Conservation (phyloP, 2,329 filamentous ascomycete species). For the Fusarium haematococcum region DNA sequence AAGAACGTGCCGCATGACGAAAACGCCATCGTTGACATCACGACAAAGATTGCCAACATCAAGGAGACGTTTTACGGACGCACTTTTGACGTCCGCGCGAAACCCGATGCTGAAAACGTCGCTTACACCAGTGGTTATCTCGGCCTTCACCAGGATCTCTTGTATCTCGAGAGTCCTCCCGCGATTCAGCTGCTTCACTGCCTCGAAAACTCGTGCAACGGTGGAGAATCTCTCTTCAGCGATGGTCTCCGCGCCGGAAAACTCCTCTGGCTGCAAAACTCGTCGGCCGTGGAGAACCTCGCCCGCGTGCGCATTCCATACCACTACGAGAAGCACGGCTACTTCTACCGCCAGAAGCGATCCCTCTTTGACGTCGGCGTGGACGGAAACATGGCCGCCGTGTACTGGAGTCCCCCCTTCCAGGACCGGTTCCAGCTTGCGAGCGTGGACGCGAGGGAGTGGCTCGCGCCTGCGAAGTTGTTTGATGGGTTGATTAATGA, state of each 20-base stretch:
- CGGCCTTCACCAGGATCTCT: slow-evolving; percentile 91
- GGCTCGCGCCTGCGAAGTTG: slow-evolving; percentile 61
- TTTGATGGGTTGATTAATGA: slow-evolving; percentile 73
- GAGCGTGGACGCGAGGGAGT: slow-evolving; percentile 47
- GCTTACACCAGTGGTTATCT: slow-evolving; percentile 88
- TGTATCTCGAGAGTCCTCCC: slow-evolving; percentile 85
- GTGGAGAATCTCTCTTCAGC: slow-evolving; percentile 88
- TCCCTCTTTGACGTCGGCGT: slow-evolving; percentile 61
- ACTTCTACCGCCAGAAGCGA: slow-evolving; percentile 71
- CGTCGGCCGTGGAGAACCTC: slow-evolving; percentile 52
- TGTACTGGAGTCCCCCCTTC: slow-evolving; percentile 82
- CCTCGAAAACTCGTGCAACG: slow-evolving; percentile 80
- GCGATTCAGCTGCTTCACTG: slow-evolving; percentile 91
- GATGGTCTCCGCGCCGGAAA: slow-evolving; percentile 75
- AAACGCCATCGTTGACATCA: slow-evolving; percentile 74
- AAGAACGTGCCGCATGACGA: slow-evolving; percentile 77
- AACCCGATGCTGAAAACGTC: slow-evolving; percentile 86
- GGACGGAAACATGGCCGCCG: slow-evolving; percentile 42
- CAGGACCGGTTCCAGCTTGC: slow-evolving; percentile 65
- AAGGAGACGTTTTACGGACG: slow-evolving; percentile 91
- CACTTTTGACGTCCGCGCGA: slow-evolving; percentile 89
- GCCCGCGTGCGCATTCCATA: slow-evolving; percentile 65
- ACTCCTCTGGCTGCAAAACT: slow-evolving; percentile 47
- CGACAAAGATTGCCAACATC: slow-evolving; percentile 78
- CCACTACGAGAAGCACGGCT: slow-evolving; percentile 75